Conservation (phyloP, 371 early-diverging fungal species). For the Capniomyces stellatus region DNA sequence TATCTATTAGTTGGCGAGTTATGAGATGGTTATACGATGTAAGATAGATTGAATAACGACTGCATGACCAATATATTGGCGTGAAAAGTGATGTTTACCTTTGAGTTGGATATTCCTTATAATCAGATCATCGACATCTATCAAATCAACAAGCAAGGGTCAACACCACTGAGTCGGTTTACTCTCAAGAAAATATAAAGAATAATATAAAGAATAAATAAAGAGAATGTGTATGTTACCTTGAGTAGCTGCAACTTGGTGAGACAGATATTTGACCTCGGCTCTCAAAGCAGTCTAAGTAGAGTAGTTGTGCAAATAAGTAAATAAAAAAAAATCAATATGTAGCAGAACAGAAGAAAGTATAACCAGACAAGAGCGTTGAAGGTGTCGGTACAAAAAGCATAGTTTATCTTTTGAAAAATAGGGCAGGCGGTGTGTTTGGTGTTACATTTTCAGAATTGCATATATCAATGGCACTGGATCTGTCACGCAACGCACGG, state of each 20-base stretch:
- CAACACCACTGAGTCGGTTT: not conserved
- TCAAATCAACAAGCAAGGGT: not conserved
- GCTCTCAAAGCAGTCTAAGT: slow-evolving; percentile 1
- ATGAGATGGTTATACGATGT: not conserved
- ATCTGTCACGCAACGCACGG: slow-evolving; percentile 10
- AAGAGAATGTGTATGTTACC: no score
- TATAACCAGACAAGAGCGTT: no score
- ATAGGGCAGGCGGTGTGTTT: no score
- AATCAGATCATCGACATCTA: slow-evolving; percentile 14
- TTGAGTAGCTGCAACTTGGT: slow-evolving; percentile 15
- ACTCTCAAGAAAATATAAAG: not conserved
- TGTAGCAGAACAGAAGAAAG: not conserved
- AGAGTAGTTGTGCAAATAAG: not conserved
- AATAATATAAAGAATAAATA: not conserved
- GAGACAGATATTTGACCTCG: not conserved
- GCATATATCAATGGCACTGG: slow-evolving; percentile 6
- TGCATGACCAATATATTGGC: no score
- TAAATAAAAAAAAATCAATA: not conserved
- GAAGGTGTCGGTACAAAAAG: no score
- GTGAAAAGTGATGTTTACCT: not conserved
- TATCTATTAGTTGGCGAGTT: not conserved
- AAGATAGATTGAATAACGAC: no score
- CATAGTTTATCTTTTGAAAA: no score
- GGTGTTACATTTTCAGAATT: slow-evolving; percentile 19
- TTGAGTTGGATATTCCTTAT: slow-evolving; percentile 21